Percentiles rank a stretch among this genome's conserved stretches.
Conservation (phyloP, 1,284 basidiomycete species). For the Veloboletus limbatus region DNA sequence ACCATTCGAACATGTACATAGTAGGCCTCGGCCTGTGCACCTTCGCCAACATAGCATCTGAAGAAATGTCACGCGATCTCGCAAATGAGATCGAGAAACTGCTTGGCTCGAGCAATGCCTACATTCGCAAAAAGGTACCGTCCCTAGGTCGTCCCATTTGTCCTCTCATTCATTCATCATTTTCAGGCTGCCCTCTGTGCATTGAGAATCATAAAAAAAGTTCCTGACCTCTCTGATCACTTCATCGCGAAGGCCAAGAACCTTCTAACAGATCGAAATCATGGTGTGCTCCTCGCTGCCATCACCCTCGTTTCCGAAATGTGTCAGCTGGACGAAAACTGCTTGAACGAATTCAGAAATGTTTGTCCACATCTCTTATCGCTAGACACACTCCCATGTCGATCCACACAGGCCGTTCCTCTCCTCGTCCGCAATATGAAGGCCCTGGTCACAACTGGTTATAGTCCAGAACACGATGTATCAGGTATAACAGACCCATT, state of each 20-base stretch:
- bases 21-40: constrained; percentile 97
- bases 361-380: constrained; percentile 41
- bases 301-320: constrained; percentile 96
- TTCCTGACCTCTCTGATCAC: constrained; percentile 95
- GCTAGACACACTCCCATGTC: background rate
- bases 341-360: constrained; percentile 86
- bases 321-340: constrained; percentile 75
- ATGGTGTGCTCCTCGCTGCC: constrained; percentile 91
- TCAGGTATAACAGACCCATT: constrained; percentile 99
- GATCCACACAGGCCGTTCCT: constrained; percentile 72
- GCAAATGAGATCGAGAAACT: constrained; percentile 98
- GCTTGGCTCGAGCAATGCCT: constrained; percentile 95
- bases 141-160: background rate
- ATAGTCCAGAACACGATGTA: constrained; percentile 99
- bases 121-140: constrained; percentile 95
- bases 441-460: constrained; percentile 93
- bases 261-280: constrained; percentile 93
- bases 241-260: constrained; percentile 88
- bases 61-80: constrained; percentile 97
- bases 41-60: constrained; percentile 98
- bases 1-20: constrained; percentile 99
- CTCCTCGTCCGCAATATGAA: constrained; percentile 95
- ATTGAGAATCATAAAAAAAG: constrained; percentile 93
- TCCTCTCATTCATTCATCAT: constrained; percentile 8
- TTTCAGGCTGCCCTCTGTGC: constrained; percentile 91